Evolutionary conservation across 352 stramenopile species (phyloP), one percentile per base, ranked within the genome.

Genomic region (Phytophthora cactorum): DNA sequence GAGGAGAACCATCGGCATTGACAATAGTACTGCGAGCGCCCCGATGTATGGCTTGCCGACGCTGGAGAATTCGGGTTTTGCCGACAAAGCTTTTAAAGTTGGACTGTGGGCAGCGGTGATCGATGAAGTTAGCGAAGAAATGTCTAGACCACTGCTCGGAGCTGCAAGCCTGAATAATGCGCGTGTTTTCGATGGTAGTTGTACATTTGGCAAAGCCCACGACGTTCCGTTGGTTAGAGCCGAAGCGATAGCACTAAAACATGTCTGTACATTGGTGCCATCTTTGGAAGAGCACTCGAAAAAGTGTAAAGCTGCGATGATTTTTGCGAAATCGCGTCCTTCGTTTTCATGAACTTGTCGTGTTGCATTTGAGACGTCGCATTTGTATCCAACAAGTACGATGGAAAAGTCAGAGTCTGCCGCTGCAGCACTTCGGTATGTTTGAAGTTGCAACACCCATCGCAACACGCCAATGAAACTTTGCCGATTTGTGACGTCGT

Each of bases 381-480:
- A 39, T 15, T 66, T 78, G 49, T 81, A 69, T 11, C 75, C 73
- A 6, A 86, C 71, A 5, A 89, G 51, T 29, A 75, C 43, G 31
- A 89, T 22, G 1, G 68, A 64, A 29, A 85, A 78, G 4, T 56
- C 25, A 7, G 51, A 60, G 15, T 60, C 56, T 31, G 34, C 38
- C 15, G 27, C 17, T 2, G 36, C 39, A 4, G 27, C 31, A 4
- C n/a, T 36, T 49, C 61, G 50, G 11, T 75, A 59, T 2, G 45
- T 14, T 31, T 69, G 53, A 2, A 88, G 50, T 15, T 80, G 70
- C 15, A 44, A 39, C 17, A 72, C 61, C 80, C 80, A 89, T 2
- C 52, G 43, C 39, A 71, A 4, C 5, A 83, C 56, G 2, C 72
- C 55, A 3, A 52, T 17, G 43, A 89, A 84, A 63, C 73, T 82